Evolutionary conservation across 1,284 basidiomycete species (phyloP).

Genomic region (Chalciporus sp.): DNA sequence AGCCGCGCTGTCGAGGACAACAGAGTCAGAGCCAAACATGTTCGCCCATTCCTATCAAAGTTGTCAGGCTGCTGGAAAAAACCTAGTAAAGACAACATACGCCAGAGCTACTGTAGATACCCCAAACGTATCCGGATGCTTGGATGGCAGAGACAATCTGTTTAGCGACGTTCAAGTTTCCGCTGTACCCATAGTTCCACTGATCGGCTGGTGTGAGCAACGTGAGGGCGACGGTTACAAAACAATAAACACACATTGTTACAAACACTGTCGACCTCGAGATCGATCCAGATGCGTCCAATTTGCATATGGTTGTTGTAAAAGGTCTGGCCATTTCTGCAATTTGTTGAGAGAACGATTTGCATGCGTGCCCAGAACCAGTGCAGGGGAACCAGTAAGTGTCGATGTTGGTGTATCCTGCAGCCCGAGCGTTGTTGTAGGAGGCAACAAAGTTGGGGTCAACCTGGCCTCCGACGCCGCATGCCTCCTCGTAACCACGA

Average conservation of each 20-base stretch:
- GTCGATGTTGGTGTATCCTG: background rate
- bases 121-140: background rate
- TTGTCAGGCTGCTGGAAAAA: no score
- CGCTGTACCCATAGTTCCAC: background rate
- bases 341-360: background rate
- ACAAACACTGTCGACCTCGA: background rate
- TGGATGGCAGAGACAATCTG: background rate
- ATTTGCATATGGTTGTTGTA: background rate
- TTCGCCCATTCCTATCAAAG: background rate
- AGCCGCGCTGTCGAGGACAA: background rate
- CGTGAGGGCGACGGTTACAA: no score
- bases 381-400: background rate
- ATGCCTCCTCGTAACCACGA: background rate
- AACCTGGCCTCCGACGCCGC: background rate
- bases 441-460: background rate
- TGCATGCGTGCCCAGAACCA: background rate
- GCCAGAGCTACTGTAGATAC: background rate
- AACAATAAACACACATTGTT: background rate
- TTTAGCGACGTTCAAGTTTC: background rate
- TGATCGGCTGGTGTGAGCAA: no score
- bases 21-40: background rate
- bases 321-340: background rate
- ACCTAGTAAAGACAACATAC: no score
- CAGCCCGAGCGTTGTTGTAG: background rate
- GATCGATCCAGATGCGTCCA: background rate